Evolutionary conservation across 2,329 filamentous ascomycete species (phyloP).

Genomic region (Diaporthe nobilis): DNA sequence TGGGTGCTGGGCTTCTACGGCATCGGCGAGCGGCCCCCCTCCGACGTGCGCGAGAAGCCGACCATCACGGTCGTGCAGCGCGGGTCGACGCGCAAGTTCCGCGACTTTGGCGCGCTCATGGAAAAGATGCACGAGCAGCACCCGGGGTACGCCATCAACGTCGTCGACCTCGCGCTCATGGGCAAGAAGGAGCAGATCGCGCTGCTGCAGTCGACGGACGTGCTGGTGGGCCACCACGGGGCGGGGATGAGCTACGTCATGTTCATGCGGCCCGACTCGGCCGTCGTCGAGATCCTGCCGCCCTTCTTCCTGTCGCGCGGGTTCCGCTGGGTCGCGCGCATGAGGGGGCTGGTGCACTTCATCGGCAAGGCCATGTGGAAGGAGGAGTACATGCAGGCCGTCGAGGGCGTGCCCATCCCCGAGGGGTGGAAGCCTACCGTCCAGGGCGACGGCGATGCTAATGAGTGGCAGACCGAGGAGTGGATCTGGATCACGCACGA

Average conservation of each 20-base stretch:
- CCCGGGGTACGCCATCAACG: conserved; percentile 37
- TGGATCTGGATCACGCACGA: conserved; percentile 44
- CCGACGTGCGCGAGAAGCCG: conserved; percentile 8
- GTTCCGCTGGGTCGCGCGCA: conserved; percentile 38
- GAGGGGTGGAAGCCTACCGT: conserved; percentile 28
- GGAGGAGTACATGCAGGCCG: conserved; percentile 34
- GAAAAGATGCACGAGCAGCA: conserved; percentile 29
- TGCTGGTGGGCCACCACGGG: conserved; percentile 45
- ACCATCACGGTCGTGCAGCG: conserved; percentile 33
- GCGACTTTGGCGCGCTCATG: not conserved
- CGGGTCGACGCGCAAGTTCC: conserved; percentile 26
- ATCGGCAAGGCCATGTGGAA: conserved; percentile 34
- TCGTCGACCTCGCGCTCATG: conserved; percentile 43
- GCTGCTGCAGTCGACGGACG: conserved; percentile 42
- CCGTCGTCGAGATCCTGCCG: conserved; percentile 42
- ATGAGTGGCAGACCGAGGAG: conserved; percentile 43
- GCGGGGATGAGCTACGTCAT: conserved; percentile 47
- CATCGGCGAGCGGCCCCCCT: not conserved
- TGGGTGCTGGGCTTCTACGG: not conserved
- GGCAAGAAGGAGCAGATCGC: conserved; percentile 44
- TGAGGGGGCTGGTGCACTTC: conserved; percentile 39
- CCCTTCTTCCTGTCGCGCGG: conserved; percentile 26
- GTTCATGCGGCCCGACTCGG: conserved; percentile 45
- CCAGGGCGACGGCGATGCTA: conserved; percentile 11
- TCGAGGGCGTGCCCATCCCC: conserved; percentile 32